phyloP scores from a whole-genome alignment of 2,329 filamentous ascomycete species.

The Periconia sp. region DNA sequence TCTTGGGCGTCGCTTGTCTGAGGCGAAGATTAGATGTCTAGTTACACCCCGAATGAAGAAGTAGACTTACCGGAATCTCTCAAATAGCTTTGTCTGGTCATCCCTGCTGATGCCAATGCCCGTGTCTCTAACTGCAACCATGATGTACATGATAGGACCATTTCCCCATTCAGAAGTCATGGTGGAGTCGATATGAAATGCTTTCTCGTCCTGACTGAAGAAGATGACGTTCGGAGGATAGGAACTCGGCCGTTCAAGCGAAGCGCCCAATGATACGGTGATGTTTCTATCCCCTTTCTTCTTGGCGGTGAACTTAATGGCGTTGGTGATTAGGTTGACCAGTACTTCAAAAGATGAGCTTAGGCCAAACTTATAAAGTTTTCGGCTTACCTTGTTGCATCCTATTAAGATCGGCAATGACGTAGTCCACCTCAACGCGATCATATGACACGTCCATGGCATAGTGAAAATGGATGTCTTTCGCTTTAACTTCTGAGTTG shows the following conservation, averaged over 20 bases:
- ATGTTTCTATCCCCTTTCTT: constrained; percentile 48
- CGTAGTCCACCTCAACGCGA: constrained; percentile 44
- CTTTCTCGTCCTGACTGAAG: constrained; percentile 41
- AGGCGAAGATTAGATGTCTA: not conserved
- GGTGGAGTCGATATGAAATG: constrained; percentile 50
- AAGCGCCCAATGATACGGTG: constrained; percentile 50
- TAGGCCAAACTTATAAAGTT: too few species aligned
- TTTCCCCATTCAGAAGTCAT: constrained; percentile 49
- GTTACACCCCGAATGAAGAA: constrained; percentile 20
- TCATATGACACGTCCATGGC: constrained; percentile 51
- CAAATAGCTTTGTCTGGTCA: constrained; percentile 50
- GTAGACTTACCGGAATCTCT: constrained; percentile 46
- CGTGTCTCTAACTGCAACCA: constrained; percentile 53
- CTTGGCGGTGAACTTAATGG: constrained; percentile 54
- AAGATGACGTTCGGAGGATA: constrained; percentile 54
- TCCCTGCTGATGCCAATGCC: constrained; percentile 50
- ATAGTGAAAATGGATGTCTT: constrained; percentile 46
- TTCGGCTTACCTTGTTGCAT: constrained; percentile 45
- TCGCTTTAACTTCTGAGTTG: constrained; percentile 46
- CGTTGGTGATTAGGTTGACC: constrained; percentile 53
- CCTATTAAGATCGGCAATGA: constrained; percentile 45
- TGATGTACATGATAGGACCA: constrained; percentile 48
- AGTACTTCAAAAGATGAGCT: constrained; percentile 41
- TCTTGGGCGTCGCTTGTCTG: constrained; percentile 47
- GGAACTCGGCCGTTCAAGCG: constrained; percentile 42